These are phyloP conservation scores for Chrysochromulina tobinii DNA, from an alignment of 78 protist genomes.

Conservation along the genomic window DNA sequence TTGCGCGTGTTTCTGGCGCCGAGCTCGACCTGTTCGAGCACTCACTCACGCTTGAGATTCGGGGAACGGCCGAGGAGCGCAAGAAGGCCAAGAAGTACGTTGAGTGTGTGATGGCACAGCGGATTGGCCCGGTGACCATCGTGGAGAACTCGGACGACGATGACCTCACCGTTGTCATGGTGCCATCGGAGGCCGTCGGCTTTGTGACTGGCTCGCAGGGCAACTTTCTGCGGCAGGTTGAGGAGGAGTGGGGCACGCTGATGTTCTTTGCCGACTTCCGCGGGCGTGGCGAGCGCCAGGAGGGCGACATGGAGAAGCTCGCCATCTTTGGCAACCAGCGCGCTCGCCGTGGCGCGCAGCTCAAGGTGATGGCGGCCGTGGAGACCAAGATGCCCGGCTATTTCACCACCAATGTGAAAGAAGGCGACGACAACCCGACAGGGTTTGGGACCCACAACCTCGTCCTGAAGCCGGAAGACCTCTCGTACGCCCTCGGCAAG, in stretches of 20 bases:
- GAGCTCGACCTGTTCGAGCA: not conserved
- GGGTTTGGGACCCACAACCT: not conserved
- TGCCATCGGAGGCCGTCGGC: slow-evolving; percentile 28
- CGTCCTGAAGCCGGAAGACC: not conserved
- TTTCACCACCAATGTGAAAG: not conserved
- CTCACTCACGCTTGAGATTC: slow-evolving; percentile 7
- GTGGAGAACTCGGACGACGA: not conserved
- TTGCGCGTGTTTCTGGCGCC: slow-evolving; percentile 34
- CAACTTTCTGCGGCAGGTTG: slow-evolving; percentile 11
- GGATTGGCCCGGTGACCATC: slow-evolving; percentile 24
- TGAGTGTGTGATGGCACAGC: slow-evolving; percentile 34
- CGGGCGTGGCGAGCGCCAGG: not conserved
- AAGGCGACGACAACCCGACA: not conserved
- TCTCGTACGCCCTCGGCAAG: slow-evolving; percentile 31
- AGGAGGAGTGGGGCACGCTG: slow-evolving; percentile 45
- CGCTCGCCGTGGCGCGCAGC: slow-evolving; percentile 12
- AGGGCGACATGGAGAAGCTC: slow-evolving; percentile 17
- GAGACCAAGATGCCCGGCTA: not conserved
- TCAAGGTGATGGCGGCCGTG: slow-evolving; percentile 30
- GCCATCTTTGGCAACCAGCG: slow-evolving; percentile 23
- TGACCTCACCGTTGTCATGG: slow-evolving; percentile 1
- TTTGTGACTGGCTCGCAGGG: slow-evolving; percentile 27
- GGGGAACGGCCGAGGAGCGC: not conserved
- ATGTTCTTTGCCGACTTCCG: slow-evolving; percentile 37
- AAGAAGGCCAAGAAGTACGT: not conserved